Conservation (phyloP, 768 basidiomycete species). For the Heimioporus sp. region DNA sequence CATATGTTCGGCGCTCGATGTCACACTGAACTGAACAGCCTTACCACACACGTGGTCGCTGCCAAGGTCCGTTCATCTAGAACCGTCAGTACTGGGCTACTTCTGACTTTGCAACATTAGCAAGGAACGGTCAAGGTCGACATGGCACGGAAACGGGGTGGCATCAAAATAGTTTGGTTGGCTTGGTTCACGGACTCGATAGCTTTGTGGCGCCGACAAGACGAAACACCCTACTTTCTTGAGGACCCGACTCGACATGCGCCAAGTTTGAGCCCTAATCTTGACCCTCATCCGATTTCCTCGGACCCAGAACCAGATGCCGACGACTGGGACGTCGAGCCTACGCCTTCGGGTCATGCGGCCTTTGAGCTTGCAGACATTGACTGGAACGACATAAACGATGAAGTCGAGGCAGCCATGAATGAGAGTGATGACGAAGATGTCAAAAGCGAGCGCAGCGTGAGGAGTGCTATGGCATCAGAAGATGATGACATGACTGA, state of each 20-base stretch:
- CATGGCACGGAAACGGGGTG: constrained; percentile 69
- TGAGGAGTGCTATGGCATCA: constrained; percentile 41
- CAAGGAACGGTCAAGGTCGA: constrained; percentile 92
- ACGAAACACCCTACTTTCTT: constrained; percentile 75
- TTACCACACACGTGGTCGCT: constrained; percentile 89
- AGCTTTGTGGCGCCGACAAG: constrained; percentile 82
- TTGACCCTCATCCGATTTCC: constrained; percentile 52
- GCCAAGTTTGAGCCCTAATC: constrained; percentile 41
- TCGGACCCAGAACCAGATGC: constrained; percentile 66
- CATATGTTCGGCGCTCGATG: constrained; percentile 86
- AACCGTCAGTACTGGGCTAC: constrained; percentile 2
- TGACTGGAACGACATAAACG: constrained; percentile 81
- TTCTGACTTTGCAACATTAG: constrained; percentile 36
- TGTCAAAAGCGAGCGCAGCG: constrained; percentile 36
- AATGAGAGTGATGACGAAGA: constrained; percentile 69
- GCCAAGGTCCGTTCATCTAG: constrained; percentile 59
- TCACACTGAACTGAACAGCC: constrained; percentile 59
- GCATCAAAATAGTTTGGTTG: constrained; percentile 82
- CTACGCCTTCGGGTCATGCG: constrained; percentile 29
- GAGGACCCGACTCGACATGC: constrained; percentile 51
- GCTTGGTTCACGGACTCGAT: constrained; percentile 89
- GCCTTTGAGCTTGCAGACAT: constrained; percentile 57
- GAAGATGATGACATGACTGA: constrained; percentile 53
- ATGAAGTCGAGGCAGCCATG: constrained; percentile 86
- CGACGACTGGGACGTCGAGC: constrained; percentile 64